A percentile compares a stretch with the other conserved stretches of the same genome.
Conservation (phyloP, 2,329 filamentous ascomycete species). For the Monilinia laxa region DNA sequence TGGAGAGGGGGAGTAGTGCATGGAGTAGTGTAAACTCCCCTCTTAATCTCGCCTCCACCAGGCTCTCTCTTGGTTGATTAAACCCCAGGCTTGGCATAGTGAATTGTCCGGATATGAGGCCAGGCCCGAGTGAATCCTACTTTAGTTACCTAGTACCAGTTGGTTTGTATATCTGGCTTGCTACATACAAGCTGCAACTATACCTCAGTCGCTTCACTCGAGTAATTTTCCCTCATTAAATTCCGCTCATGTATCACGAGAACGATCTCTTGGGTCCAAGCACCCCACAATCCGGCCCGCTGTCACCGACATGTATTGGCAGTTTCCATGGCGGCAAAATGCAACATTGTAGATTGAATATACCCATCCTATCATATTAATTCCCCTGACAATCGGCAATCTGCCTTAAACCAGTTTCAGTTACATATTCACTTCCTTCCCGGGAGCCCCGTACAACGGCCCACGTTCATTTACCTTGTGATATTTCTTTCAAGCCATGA, state of each 20-base stretch:
- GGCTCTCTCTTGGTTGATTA: background rate
- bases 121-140: background rate
- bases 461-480: background rate
- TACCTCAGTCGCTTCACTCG: background rate
- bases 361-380: constrained; percentile 15
- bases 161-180: constrained; percentile 1
- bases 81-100: background rate
- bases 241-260: constrained; percentile 18
- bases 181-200: constrained; percentile 1
- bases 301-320: constrained; percentile 18
- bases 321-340: constrained; percentile 11
- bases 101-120: too few species aligned
- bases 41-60: too few species aligned
- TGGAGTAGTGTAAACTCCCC: too few species aligned
- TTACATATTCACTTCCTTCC: background rate
- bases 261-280: background rate
- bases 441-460: background rate
- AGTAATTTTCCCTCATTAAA: background rate
- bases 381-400: constrained; percentile 16
- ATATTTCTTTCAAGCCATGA: background rate
- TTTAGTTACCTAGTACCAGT: too few species aligned
- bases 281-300: constrained; percentile 19
- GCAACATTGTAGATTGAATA: constrained; percentile 3
- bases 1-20: too few species aligned
- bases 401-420: constrained; percentile 5